Evolutionary conservation across 805 yeast species (phyloP).

Genomic region (Kluyveromyces aestuarii): DNA sequence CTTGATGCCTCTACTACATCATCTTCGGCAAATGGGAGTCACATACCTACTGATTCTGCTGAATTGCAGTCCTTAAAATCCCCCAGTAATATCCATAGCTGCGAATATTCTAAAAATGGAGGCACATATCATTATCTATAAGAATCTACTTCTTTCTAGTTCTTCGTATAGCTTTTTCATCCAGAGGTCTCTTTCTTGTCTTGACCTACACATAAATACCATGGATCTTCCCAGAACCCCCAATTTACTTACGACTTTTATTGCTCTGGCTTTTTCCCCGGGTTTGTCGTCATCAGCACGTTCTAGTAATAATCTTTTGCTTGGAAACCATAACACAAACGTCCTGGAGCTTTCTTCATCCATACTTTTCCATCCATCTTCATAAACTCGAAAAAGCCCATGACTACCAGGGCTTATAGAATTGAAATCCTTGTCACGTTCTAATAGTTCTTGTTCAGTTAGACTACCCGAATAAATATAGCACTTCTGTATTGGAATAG

Average conservation of each 20-base stretch:
- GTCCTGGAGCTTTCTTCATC: conserved; percentile 72
- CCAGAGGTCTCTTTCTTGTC: conserved; percentile 83
- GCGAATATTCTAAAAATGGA: background rate
- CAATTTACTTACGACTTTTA: conserved; percentile 37
- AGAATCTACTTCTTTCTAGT: conserved; percentile 24
- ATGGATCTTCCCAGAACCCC: conserved; percentile 61
- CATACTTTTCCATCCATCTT: conserved; percentile 76
- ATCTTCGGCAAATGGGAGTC: background rate
- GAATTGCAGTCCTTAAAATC: background rate
- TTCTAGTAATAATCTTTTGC: conserved; percentile 34
- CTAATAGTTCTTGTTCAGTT: conserved; percentile 48
- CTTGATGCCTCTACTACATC: background rate
- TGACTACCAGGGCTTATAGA: conserved; percentile 44
- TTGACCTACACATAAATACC: conserved; percentile 72
- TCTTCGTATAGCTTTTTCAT: conserved; percentile 35
- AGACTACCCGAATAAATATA: conserved; percentile 68
- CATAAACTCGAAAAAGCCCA: conserved; percentile 60
- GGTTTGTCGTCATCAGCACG: background rate
- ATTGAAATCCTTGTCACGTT: conserved; percentile 37
- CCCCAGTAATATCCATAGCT: background rate
- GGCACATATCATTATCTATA: background rate
- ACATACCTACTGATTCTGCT: background rate
- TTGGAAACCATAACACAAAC: conserved; percentile 80
- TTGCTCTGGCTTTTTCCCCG: background rate
- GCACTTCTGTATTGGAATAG: conserved; percentile 56